Conservation (phyloP, 169 alveolate species). For the Cyclospora cayetanensis region DNA sequence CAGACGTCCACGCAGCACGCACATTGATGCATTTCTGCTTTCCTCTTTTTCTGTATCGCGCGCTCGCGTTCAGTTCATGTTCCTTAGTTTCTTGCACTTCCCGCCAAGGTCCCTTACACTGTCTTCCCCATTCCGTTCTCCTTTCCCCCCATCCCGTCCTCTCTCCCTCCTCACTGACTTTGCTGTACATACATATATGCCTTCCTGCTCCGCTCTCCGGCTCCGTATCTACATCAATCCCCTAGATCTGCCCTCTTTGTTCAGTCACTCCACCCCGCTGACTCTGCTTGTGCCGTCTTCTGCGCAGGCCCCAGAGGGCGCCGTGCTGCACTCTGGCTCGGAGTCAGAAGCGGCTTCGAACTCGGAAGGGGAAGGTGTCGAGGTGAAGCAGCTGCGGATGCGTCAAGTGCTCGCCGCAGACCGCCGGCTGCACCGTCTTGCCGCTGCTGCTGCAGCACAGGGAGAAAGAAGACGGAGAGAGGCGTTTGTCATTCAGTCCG, state of each 20-base stretch:
- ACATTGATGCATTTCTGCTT: background rate
- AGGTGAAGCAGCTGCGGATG: slow-evolving; percentile 47
- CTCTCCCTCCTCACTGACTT: too few relatives aligned
- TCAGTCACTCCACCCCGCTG: too few relatives aligned
- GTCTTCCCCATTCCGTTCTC: too few relatives aligned
- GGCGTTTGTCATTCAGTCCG: background rate
- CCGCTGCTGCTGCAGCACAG: slow-evolving; percentile 17
- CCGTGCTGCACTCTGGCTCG: background rate
- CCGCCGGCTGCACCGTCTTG: slow-evolving; percentile 40
- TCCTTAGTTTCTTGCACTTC: background rate
- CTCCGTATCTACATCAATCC: too few relatives aligned
- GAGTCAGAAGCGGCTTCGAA: background rate
- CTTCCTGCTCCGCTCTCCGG: too few relatives aligned
- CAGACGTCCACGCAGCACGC: background rate
- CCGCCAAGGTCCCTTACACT: background rate
- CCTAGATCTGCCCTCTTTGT: too few relatives aligned
- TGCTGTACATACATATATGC: too few relatives aligned
- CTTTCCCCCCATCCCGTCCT: too few relatives aligned
- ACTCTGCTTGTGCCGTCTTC: too few relatives aligned
- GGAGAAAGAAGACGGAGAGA: background rate
- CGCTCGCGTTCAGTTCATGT: background rate
- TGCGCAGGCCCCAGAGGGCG: slow-evolving; percentile 33
- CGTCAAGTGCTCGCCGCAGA: slow-evolving; percentile 14
- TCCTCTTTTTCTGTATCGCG: background rate
- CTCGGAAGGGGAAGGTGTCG: slow-evolving; percentile 41